Conservation (phyloP, 805 yeast species). For the Wickerhamomyces pijperi region DNA sequence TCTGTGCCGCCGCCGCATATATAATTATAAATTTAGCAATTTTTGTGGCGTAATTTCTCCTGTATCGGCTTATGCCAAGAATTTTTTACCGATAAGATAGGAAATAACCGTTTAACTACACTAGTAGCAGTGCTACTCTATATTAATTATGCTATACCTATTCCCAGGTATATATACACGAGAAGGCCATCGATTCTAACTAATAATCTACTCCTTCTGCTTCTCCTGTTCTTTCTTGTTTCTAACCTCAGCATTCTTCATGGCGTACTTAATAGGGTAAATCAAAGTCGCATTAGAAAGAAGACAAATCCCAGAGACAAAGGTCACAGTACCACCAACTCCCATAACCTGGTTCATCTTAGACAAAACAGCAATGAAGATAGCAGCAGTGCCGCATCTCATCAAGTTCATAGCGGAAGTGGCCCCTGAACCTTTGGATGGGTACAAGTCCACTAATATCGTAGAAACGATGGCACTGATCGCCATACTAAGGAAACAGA, state of each 20-base stretch:
- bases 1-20: no score
- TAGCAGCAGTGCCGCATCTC: conserved; percentile 65
- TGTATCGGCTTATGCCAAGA: no score
- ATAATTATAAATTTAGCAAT: no score
- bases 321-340: conserved; percentile 67
- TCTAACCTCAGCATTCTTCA: conserved; percentile 17
- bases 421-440: conserved; percentile 60
- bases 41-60: no score
- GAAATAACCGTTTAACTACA: no score
- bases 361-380: conserved; percentile 54
- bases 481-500: conserved; percentile 48
- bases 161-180: no score
- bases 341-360: conserved; percentile 47
- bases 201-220: no score
- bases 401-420: conserved; percentile 62
- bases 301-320: conserved; percentile 42
- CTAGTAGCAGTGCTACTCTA: no score
- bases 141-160: no score
- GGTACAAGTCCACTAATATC: conserved; percentile 65
- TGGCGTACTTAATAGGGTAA: conserved; percentile 22
- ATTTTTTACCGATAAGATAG: no score
- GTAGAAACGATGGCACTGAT: conserved; percentile 51
- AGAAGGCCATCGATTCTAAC: no score
- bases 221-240: no score
- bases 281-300: conserved; percentile 16